phyloP scores from a whole-genome alignment of 768 basidiomycete genomes.

The Serendipita indica region DNA sequence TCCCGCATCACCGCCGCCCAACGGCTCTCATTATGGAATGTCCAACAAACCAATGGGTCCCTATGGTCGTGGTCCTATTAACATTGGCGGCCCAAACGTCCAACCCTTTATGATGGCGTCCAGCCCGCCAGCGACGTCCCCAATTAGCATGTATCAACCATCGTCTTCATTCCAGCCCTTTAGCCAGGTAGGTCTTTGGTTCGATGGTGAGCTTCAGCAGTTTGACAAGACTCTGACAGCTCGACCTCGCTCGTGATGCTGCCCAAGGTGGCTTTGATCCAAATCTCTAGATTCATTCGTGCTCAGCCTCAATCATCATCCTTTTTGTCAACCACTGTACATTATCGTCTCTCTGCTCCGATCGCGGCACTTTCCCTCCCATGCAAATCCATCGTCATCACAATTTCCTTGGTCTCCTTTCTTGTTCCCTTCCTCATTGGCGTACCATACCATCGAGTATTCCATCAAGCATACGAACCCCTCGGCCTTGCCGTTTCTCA shows the following conservation, averaged over 20 bases:
- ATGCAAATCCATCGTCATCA: not conserved
- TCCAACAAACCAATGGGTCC: not conserved
- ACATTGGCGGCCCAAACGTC: not conserved
- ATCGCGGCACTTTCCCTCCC: too few relatives aligned
- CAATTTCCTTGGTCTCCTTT: not conserved
- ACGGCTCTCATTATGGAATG: not conserved
- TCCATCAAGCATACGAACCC: too few relatives aligned
- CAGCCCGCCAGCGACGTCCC: not conserved
- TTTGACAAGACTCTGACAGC: not conserved
- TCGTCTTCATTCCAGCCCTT: constrained; percentile 5
- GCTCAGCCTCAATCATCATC: not conserved
- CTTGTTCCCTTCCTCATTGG: too few relatives aligned
- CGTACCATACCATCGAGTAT: too few relatives aligned
- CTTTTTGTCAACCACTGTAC: not conserved
- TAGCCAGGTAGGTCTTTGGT: not conserved
- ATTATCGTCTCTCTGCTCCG: not conserved
- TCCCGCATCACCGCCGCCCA: not conserved
- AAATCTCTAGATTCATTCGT: not conserved
- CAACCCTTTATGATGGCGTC: not conserved
- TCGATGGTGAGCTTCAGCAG: not conserved
- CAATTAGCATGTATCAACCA: not conserved
- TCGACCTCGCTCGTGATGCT: not conserved
- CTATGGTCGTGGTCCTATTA: not conserved
- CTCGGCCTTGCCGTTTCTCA: too few relatives aligned
- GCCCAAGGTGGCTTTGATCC: not conserved